Evolutionary conservation across 176 grass and related monocot species (phyloP).

Genomic region (Bothriochloa decipiens): DNA sequence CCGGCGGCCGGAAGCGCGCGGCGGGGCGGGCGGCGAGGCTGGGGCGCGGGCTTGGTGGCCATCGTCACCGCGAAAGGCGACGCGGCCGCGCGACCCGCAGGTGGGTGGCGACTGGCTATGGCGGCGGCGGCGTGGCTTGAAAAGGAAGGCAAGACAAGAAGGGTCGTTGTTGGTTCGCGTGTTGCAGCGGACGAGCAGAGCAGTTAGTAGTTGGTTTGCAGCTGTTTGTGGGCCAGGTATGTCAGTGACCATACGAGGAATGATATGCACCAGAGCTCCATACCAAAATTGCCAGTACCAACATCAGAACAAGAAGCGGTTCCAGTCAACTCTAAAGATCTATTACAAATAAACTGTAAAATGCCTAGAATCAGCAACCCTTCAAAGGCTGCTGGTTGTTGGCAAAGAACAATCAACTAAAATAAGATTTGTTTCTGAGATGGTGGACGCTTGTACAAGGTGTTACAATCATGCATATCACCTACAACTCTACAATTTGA

Average conservation of each 20-base stretch:
- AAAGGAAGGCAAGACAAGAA: not conserved
- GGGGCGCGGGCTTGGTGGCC: not conserved
- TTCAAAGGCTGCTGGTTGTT: conserved; percentile 22
- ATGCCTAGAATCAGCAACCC: not conserved
- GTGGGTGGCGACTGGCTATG: not conserved
- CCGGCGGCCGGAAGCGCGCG: not conserved
- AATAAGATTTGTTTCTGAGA: conserved; percentile 23
- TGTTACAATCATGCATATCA: conserved; percentile 43
- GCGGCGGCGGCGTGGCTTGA: not conserved
- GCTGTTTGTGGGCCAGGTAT: too few relatives aligned
- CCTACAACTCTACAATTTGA: conserved; percentile 36
- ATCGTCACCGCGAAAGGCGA: not conserved
- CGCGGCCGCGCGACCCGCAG: not conserved
- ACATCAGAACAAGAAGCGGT: too few relatives aligned
- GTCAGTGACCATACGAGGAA: not conserved
- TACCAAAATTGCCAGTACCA: not conserved
- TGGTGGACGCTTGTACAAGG: conserved; percentile 34
- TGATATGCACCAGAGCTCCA: not conserved
- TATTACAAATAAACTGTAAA: not conserved
- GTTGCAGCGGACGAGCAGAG: too few relatives aligned
- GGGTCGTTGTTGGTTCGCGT: too few relatives aligned
- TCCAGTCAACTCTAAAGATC: not conserved
- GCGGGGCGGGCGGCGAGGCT: conserved; percentile 4
- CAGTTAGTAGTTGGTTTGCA: too few relatives aligned
- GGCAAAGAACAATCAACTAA: conserved; percentile 24